Evolutionary conservation across 2,329 filamentous ascomycete species (phyloP), one percentile per base, ranked within the genome.

Genomic region (Talaromyces sp.): DNA sequence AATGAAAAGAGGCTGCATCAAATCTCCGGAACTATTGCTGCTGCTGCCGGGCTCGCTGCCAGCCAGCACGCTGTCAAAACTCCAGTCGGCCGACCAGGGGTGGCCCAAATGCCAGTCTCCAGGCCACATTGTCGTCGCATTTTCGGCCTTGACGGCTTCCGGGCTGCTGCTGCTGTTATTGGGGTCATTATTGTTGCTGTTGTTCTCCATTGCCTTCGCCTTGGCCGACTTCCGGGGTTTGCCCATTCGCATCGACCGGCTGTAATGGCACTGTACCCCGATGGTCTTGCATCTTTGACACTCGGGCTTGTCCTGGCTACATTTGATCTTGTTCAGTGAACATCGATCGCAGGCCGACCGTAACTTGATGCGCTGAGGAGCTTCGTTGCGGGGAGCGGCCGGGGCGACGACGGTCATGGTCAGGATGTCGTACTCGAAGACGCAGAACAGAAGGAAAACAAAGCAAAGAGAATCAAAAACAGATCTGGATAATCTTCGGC

Each of bases 251-350:
- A 64, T 61, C 44, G 62, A 64, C 59, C 62, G 59, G 25, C 62
- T 64, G 54, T 64, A 64, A 42, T 62, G 60, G 56, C 62, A 64
- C 57, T 59, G 62, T 6, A 61, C 58, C n/a, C 59, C 59, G 47
- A 64, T 58, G 2, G 59, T 56, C 47, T 60, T 60, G 57, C 62
- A 64, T 42, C 62, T 59, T 53, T 61, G 59, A 25, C 62, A 64
- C 52, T 59, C 52, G 32, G 62, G 62, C 47, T 64, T 64, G 15
- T 64, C 62, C 57, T 64, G 62, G 57, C 62, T 62, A 33, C 62
- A 64, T 25, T 64, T 64, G 33, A 64, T 64, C 28, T 64, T 64
- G 57, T 64, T 64, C 10, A 60, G 39, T 17, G 62, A 64, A 52
- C 62, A 64, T 25, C 62, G 59, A 55, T 64, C 62, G 44, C 62